Base-by-base conservation (phyloP, 768 basidiomycete species). In the Clitopilus passeckerianus region DNA sequence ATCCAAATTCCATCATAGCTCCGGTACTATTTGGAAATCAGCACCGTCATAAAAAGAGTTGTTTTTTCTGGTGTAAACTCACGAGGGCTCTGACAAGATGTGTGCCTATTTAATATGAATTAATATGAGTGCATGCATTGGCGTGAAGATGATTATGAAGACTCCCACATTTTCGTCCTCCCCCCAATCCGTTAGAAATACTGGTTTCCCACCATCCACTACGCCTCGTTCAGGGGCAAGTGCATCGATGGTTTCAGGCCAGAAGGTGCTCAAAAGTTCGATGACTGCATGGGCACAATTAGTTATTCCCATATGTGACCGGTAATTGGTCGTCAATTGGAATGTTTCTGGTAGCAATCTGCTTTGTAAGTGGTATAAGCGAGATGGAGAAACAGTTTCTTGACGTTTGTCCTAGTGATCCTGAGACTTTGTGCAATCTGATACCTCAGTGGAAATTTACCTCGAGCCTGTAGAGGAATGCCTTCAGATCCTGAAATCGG, bases 271-370 rank as follows among this genome's bases (percentile, higher is more conserved):
- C 14, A 91, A 82, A 0, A 90, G 69, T 18, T 84, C 79, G 4
- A 91, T 80, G 22, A 90, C 71, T 0, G 80, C 81, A 55, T 85
- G 80, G 0, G 89, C 89, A 63, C 86, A 89, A 53, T 85, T 75
- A n/a, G 90, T 84, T 46, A 91, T 90, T 1, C 89, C 89, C 0
- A 79, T 80, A 64, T 90, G 87, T 0, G 87, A 89, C 5, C 89
- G 80, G 63, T 87, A 90, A 65, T 91, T 91, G 54, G 79, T 72
- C 0, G 79, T 70, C 1, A 91, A 75, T 61, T 86, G 82, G 65
- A 90, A 90, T 0, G 76, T 73, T 22, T 58, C 65, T 4, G 69
- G 67, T 20, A 16, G 15, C 18, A 9, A 23, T 16, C 15, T 7
- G 18, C 53, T 33, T 14, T 53, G n/a, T 18, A 12, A 15, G 5